Base-by-base conservation (phyloP, 768 basidiomycete genomes). In the Mycena albidolilacea region DNA sequence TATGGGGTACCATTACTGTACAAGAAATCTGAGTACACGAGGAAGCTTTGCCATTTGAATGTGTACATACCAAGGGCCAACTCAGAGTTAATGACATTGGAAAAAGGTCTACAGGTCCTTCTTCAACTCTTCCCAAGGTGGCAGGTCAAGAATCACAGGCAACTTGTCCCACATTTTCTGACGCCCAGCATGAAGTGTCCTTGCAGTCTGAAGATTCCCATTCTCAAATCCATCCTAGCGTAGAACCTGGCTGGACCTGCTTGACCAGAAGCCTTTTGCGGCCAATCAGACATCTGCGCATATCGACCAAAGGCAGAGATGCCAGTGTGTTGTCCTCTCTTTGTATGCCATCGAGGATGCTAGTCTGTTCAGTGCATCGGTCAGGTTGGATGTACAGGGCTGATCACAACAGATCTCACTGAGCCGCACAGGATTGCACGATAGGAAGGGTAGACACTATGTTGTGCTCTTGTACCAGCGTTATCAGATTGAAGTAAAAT, bases 51-150 rank as follows among this genome's bases (percentile, higher is more conserved):
- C 23, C 1, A 23, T 23, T 23, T 23, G 23, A 23, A 23, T 23
- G 23, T 23, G 23, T 23, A 23, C 23, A 23, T 23, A 23, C 2
- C 23, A 2, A 23, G 23, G 23, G 23, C 23, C 2, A 2, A 23
- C 23, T 23, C 23, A 2, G 23, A 23, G 23, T 23, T 23, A 23
- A 23, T 23, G 1, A 23, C 23, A 23, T 23, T 23, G 23, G 23
- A 10, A 48, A 15, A 23, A 23, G 11, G 46, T 48, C 39, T 21
- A 60, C 39, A 21, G 7, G 38, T 60, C 38, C 4, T 65, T 55
- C 38, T 65, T 65, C 64, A 65, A 55, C 52, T 3, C 23, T 23
- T 23, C 8, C 64, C 64, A 65, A 10, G 52, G 30, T 2, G 64
- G 64, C 10, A 65, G 64, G 30, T 23, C 52, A 11, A 65, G 55